phyloP scores from a whole-genome alignment of 495 filamentous ascomycete species.

The Podospora anserina region DNA sequence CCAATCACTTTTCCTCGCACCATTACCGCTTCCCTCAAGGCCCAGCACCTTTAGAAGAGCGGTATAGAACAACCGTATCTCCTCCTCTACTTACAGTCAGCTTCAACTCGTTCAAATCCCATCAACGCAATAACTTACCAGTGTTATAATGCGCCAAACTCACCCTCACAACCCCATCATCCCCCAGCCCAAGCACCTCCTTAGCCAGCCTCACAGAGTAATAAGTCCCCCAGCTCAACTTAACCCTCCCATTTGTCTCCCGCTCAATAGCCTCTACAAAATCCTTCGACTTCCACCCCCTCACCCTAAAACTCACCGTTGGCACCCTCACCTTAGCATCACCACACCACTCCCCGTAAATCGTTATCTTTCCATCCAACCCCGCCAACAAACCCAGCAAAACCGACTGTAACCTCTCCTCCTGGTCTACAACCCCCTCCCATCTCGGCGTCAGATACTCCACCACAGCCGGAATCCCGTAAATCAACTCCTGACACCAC shows the following conservation, averaged over 20 bases:
- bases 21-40: background rate
- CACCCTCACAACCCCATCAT: conserved; percentile 63
- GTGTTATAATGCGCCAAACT: conserved; percentile 76
- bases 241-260: conserved; percentile 44
- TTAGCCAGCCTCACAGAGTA: conserved; percentile 60
- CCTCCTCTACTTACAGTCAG: conserved; percentile 42
- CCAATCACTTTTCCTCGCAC: background rate
- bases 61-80: conserved; percentile 47
- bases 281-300: conserved; percentile 52
- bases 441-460: conserved; percentile 56
- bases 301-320: conserved; percentile 63
- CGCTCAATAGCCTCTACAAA: conserved; percentile 62
- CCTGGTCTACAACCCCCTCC: conserved; percentile 53
- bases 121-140: conserved; percentile 42
- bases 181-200: conserved; percentile 55
- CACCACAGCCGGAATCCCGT: conserved; percentile 54
- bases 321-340: conserved; percentile 52
- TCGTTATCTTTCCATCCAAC: conserved; percentile 44
- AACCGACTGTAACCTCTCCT: conserved; percentile 55
- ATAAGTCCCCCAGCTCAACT: conserved; percentile 65
- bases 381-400: conserved; percentile 55
- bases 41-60: conserved; percentile 25
- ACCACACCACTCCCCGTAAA: conserved; percentile 54
- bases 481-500: conserved; percentile 60
- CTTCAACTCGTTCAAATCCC: background rate